Conservation (phyloP, 352 stramenopile species). For the Phytophthora lateralis region DNA sequence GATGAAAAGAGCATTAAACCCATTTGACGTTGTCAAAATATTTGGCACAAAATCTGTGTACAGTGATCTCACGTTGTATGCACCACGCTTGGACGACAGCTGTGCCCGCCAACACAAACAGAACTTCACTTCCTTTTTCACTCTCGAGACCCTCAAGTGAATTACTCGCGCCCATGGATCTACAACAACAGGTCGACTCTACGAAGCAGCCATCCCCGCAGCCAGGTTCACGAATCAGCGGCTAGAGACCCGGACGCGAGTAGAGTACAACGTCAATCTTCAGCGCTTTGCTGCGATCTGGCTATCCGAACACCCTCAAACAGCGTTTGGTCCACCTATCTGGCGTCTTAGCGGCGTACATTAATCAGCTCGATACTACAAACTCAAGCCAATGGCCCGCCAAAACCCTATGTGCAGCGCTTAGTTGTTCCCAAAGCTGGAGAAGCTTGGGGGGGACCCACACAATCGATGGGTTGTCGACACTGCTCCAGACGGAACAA, state of each 20-base stretch:
- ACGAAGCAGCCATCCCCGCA: slow-evolving; percentile 22
- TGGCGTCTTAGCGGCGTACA: slow-evolving; percentile 25
- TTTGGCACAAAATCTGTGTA: no score
- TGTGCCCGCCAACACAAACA: neutral
- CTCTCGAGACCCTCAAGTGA: neutral
- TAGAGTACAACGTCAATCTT: slow-evolving; percentile 28
- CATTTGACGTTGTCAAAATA: no score
- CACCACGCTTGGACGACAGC: neutral
- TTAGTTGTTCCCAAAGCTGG: slow-evolving; percentile 12
- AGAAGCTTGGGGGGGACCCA: slow-evolving; percentile 12
- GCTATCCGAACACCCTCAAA: slow-evolving; percentile 24
- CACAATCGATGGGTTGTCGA: slow-evolving; percentile 14
- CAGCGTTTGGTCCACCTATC: slow-evolving; percentile 29
- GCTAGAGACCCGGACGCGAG: slow-evolving; percentile 20
- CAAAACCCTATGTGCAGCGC: no score
- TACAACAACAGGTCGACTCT: slow-evolving; percentile 19
- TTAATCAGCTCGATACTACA: slow-evolving; percentile 16
- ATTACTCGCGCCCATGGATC: slow-evolving; percentile 5
- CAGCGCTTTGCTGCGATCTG: slow-evolving; percentile 28
- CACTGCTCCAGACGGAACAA: neutral
- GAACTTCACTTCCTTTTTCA: neutral
- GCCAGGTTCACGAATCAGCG: slow-evolving; percentile 22
- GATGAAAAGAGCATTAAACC: no score
- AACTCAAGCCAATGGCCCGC: slow-evolving; percentile 11
- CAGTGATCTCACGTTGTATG: no score